Evolutionary conservation across 306 rosid species (phyloP), one percentile per base, ranked within the genome.

Genomic region (Dryas octopetala): DNA sequence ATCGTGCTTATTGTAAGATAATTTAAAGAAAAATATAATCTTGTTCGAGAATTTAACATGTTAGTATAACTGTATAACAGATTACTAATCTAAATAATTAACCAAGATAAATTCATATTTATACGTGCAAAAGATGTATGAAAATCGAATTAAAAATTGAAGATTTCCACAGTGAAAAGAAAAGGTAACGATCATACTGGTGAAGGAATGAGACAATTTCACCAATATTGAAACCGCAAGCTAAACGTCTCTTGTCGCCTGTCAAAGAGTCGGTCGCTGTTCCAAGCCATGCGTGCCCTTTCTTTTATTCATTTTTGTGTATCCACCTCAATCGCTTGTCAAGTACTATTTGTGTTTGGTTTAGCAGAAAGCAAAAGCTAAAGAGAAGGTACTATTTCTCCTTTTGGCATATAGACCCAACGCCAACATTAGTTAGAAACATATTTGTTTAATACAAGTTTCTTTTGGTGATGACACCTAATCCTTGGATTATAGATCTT

Each of bases 231-330:
- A 71, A 70, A 51, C 10, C n/a, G 10, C 17, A 76, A 38, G 52
- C 44, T 54, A 75, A 58, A 75, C 69, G 80, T 75, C 83, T 51
- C 65, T 48, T 55, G 72, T 75, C 77, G 38, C 44, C 10, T 58
- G 28, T 38, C 5, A 16, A 61, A 70, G 51, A 44, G 61, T 57
- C 68, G 2, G 58, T 74, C 70, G 74, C 79, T 78, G 77, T 71
- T 76, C 47, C 53, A 32, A 66, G 5, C 74, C 76, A 79, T 59
- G 79, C 81, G 79, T 68, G 81, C 41, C 62, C 62, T 60, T 12
- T 28, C 12, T 11, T 58, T 12, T 9, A 43, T 71, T 61, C 3
- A n/a, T 41, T 70, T 17, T 14, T 40, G 10, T 46, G 7, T 4
- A 49, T 12, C 14, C n/a, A 15, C 40, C 43, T 45, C 15, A 16